Conservation (phyloP, 1,284 basidiomycete genomes). For the Irpex sp. region DNA sequence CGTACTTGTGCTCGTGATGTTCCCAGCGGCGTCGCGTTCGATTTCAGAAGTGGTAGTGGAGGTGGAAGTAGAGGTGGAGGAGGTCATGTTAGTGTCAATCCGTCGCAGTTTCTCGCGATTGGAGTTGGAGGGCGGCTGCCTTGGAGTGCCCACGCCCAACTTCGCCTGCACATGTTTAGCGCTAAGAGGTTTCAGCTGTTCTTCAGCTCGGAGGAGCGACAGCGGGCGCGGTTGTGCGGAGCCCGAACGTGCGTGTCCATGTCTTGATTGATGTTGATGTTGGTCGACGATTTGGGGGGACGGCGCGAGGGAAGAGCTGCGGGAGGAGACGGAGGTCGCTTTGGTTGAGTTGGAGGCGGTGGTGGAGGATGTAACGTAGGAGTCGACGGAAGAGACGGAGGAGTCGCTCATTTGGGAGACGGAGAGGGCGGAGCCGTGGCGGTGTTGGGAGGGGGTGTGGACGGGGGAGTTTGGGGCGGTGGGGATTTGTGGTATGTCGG, state of each 20-base stretch:
- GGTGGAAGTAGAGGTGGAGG: neutral
- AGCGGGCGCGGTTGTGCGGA: constrained; percentile 42
- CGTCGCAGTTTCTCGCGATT: neutral
- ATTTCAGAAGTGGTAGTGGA: neutral
- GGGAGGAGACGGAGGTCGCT: constrained; percentile 21
- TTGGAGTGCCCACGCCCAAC: constrained; percentile 29
- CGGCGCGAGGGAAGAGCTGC: constrained; percentile 11
- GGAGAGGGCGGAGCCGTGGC: constrained; percentile 25
- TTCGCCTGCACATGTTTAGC: constrained; percentile 51
- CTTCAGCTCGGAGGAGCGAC: constrained; percentile 67
- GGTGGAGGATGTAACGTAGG: constrained; percentile 25
- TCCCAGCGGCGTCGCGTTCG: neutral
- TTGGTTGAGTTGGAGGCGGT: constrained; percentile 25
- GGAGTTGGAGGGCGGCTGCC: neutral
- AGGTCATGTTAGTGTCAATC: neutral
- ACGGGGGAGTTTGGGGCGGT: constrained; percentile 20
- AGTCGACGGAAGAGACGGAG: constrained; percentile 29
- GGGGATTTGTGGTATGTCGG: constrained; percentile 3
- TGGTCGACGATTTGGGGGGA: constrained; percentile 21
- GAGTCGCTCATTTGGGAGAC: constrained; percentile 32
- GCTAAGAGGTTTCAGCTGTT: constrained; percentile 58
- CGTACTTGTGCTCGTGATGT: constrained; percentile 2
- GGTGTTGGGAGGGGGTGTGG: constrained; percentile 11
- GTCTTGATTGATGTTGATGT: constrained; percentile 6
- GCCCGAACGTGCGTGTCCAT: constrained; percentile 10